A percentile compares a stretch with the other conserved stretches of the same genome.
These are phyloP conservation scores for Phlebiopsis flavidoalba DNA, from an alignment of 768 basidiomycete genomes.

Conservation along the genomic window DNA sequence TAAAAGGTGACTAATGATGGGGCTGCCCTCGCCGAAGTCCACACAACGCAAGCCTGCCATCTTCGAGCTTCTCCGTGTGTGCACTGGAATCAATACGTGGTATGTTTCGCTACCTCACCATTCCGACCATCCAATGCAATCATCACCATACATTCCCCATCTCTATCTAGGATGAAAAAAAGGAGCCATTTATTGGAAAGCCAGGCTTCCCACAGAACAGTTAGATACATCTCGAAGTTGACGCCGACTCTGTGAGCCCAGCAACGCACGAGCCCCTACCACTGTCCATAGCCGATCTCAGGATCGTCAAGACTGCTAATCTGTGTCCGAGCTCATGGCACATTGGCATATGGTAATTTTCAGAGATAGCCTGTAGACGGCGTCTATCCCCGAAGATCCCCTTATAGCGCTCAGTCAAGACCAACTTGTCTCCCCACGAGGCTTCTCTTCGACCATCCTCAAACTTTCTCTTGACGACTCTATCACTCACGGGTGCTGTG, in stretches of 20 bases:
- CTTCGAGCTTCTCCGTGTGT: slow-evolving; percentile 69
- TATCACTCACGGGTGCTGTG: slow-evolving; percentile 76
- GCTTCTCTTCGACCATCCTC: slow-evolving; percentile 64
- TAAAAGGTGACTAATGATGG: slow-evolving; percentile 39
- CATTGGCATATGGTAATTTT: slow-evolving; percentile 67
- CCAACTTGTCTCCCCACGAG: slow-evolving; percentile 53
- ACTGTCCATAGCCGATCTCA: slow-evolving; percentile 58
- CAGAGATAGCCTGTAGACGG: neutral
- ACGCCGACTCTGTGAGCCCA: slow-evolving; percentile 42
- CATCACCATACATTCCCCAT: neutral
- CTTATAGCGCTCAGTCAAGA: slow-evolving; percentile 63
- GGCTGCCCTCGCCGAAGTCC: neutral
- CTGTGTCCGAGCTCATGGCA: slow-evolving; percentile 71
- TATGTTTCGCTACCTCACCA: too few species aligned
- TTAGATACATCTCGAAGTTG: slow-evolving; percentile 68
- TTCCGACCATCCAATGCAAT: too few species aligned
- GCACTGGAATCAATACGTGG: slow-evolving; percentile 79
- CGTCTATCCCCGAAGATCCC: neutral
- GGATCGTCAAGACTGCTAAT: slow-evolving; percentile 72
- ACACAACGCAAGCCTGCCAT: slow-evolving; percentile 48
- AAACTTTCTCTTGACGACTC: slow-evolving; percentile 59
- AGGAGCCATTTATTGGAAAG: slow-evolving; percentile 66
- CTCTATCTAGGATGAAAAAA: slow-evolving; percentile 65
- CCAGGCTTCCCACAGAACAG: slow-evolving; percentile 56
- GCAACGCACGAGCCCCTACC: slow-evolving; percentile 38